phyloP scores from a whole-genome alignment of 2,329 filamentous ascomycete genomes.

The Thielaviopsis populi region DNA sequence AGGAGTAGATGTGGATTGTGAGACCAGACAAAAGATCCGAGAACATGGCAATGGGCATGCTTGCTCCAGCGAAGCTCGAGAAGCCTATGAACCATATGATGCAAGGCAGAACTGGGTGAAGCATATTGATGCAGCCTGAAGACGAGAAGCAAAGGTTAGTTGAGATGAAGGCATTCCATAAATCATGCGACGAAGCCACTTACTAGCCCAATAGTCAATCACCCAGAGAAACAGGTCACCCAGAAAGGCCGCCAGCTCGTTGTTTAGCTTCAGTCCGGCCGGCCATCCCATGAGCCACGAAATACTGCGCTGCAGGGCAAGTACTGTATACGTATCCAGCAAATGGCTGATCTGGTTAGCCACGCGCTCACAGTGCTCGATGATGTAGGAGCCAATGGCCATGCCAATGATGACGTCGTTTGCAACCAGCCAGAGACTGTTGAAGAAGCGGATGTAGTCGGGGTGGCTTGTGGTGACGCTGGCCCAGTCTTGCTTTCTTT shows the following conservation, averaged over 20 bases:
- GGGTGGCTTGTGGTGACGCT: slow-evolving; percentile 91
- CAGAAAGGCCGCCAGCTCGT: slow-evolving; percentile 80
- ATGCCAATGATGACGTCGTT: slow-evolving; percentile 99
- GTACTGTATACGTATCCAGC: slow-evolving; percentile 69
- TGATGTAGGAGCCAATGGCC: slow-evolving; percentile 87
- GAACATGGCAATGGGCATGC: slow-evolving; percentile 90
- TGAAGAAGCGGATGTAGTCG: slow-evolving; percentile 98
- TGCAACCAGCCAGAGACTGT: slow-evolving; percentile 93
- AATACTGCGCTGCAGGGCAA: slow-evolving; percentile 76
- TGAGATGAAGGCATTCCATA: background rate
- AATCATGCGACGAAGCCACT: slow-evolving; percentile 23
- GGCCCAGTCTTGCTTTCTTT: slow-evolving; percentile 81
- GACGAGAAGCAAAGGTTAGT: background rate
- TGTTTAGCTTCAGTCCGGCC: slow-evolving; percentile 87
- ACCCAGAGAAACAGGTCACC: slow-evolving; percentile 97
- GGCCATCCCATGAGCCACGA: slow-evolving; percentile 94
- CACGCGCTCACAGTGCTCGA: slow-evolving; percentile 80
- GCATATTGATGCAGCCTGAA: slow-evolving; percentile 56
- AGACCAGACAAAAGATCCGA: slow-evolving; percentile 84
- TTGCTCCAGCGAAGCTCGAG: slow-evolving; percentile 87
- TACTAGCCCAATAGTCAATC: slow-evolving; percentile 92
- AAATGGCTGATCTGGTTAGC: slow-evolving; percentile 63
- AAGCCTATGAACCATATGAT: slow-evolving; percentile 89
- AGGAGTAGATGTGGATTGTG: slow-evolving; percentile 93
- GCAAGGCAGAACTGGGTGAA: slow-evolving; percentile 67